A percentile compares a stretch with the other conserved stretches of the same genome.
These are phyloP conservation scores for Neohortaea acidophila DNA, from an alignment of 495 filamentous ascomycete genomes.

Conservation along the genomic window DNA sequence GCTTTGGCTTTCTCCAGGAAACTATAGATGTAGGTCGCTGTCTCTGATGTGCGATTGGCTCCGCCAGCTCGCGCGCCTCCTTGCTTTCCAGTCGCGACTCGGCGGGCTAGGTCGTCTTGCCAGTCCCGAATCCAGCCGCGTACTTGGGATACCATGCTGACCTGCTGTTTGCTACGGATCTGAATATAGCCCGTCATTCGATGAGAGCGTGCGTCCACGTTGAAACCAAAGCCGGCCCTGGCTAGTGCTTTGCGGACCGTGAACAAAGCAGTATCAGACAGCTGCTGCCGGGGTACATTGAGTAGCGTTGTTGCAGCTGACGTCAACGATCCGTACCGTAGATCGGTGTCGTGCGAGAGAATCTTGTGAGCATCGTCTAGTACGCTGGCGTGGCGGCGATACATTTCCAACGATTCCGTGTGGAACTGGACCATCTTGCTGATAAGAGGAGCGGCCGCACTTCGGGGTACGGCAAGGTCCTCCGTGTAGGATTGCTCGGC, in stretches of 20 bases:
- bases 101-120: slow-evolving; percentile 32
- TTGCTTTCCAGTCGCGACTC: slow-evolving; percentile 9
- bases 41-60: neutral
- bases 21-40: slow-evolving; percentile 26
- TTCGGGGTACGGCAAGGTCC: slow-evolving; percentile 37
- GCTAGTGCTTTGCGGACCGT: slow-evolving; percentile 50
- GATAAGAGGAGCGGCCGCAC: slow-evolving; percentile 35
- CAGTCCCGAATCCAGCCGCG: slow-evolving; percentile 43
- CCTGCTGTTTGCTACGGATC: slow-evolving; percentile 36
- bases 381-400: slow-evolving; percentile 27
- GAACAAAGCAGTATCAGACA: slow-evolving; percentile 35
- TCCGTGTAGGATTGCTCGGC: slow-evolving; percentile 32
- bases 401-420: slow-evolving; percentile 34
- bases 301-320: slow-evolving; percentile 12
- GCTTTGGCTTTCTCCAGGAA: slow-evolving; percentile 53
- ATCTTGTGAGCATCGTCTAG: slow-evolving; percentile 29
- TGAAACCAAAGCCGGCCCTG: slow-evolving; percentile 39
- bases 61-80: no score
- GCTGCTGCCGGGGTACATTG: slow-evolving; percentile 1
- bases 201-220: slow-evolving; percentile 25
- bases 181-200: slow-evolving; percentile 29
- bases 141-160: slow-evolving; percentile 33
- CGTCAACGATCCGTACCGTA: slow-evolving; percentile 30
- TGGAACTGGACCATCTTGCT: slow-evolving; percentile 38
- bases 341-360: slow-evolving; percentile 24